These are phyloP conservation scores for Teunomyces aglyptinius DNA, from an alignment of 805 yeast species.

Conservation along the genomic window DNA sequence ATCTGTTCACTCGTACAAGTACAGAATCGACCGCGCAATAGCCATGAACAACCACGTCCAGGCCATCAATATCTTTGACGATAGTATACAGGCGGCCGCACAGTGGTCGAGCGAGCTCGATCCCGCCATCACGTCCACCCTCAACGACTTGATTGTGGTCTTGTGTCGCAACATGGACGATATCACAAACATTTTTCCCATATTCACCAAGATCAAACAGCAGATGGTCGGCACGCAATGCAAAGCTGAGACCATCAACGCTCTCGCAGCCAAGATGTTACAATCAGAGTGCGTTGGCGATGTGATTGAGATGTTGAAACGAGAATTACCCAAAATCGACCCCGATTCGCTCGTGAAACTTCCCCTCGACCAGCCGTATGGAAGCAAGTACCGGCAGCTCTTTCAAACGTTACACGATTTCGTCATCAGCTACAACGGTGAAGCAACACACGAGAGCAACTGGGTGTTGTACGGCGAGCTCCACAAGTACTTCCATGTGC, in stretches of 20 bases:
- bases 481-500: constrained; percentile 53
- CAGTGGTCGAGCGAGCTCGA: constrained; percentile 25
- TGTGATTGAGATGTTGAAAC: constrained; percentile 37
- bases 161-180: constrained; percentile 28
- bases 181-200: constrained; percentile 26
- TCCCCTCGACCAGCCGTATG: constrained; percentile 23
- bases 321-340: constrained; percentile 38
- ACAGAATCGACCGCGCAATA: constrained; percentile 29
- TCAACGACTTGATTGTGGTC: constrained; percentile 45
- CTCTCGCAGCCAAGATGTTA: constrained; percentile 28
- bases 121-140: constrained; percentile 40
- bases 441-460: constrained; percentile 44
- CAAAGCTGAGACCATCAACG: constrained; percentile 28
- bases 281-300: constrained; percentile 39
- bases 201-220: constrained; percentile 34
- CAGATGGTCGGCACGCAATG: constrained; percentile 30
- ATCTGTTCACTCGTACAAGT: constrained; percentile 24
- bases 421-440: constrained; percentile 28
- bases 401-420: constrained; percentile 30
- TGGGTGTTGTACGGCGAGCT: constrained; percentile 59
- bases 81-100: constrained; percentile 22
- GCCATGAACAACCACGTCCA: constrained; percentile 12
- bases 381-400: constrained; percentile 24
- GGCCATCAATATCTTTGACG: constrained; percentile 31
- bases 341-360: constrained; percentile 27